Conservation (phyloP, 352 stramenopile species). For the Globisporangium middletonii region DNA sequence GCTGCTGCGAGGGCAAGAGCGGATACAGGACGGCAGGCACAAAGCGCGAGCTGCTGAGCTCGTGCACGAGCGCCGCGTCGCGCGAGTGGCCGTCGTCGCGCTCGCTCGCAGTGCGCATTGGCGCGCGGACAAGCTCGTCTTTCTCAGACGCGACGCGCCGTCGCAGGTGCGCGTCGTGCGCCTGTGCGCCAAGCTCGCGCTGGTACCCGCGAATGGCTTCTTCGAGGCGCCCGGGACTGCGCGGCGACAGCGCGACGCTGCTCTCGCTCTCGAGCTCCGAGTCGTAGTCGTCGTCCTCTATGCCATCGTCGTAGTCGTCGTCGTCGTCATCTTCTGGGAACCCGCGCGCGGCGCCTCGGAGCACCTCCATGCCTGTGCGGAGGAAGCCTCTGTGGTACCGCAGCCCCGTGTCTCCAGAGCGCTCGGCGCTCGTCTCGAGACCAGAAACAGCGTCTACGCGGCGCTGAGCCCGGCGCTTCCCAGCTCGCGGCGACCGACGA, state of each 20-base stretch:
- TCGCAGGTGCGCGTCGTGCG: not conserved
- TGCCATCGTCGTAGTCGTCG: constrained; percentile 1
- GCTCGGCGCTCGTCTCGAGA: not conserved
- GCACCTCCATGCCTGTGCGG: constrained; percentile 52
- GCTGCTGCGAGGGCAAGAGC: constrained; percentile 31
- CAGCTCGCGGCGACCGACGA: constrained; percentile 3
- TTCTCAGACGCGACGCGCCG: constrained; percentile 21
- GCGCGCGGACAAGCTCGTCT: constrained; percentile 11
- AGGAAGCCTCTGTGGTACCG: constrained; percentile 52
- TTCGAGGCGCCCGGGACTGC: constrained; percentile 29
- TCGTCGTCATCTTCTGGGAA: constrained; percentile 14
- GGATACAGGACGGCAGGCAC: constrained; percentile 57
- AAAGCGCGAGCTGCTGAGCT: constrained; percentile 33
- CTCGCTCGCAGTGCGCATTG: constrained; percentile 1
- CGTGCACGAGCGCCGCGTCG: constrained; percentile 18
- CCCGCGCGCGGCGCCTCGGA: constrained; percentile 14
- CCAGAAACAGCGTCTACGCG: not conserved
- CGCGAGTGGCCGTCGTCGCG: constrained; percentile 9
- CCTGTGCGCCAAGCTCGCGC: constrained; percentile 9
- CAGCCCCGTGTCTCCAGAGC: constrained; percentile 10
- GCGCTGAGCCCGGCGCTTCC: not conserved
- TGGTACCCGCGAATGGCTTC: constrained; percentile 30
- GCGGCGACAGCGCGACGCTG: constrained; percentile 7
- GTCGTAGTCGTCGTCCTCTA: not conserved
- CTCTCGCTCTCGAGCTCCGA: not conserved